phyloP scores from a whole-genome alignment of 495 filamentous ascomycete species.

The Chaetomium fimeti region DNA sequence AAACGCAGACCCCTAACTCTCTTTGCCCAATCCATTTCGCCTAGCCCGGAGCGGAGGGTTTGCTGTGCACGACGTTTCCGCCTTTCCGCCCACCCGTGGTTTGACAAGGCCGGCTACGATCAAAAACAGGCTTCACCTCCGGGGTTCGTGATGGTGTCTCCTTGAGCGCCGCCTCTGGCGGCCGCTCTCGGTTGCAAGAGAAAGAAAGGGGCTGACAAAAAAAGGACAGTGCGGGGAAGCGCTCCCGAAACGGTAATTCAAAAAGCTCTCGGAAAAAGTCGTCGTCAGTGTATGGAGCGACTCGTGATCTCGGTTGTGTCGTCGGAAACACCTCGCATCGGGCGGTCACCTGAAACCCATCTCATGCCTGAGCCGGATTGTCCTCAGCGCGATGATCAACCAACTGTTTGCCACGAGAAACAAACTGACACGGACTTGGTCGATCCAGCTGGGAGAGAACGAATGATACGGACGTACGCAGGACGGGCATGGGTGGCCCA shows the following conservation, averaged over 20 bases:
- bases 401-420: no score
- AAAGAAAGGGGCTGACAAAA: neutral
- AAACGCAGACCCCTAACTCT: slow-evolving; percentile 4
- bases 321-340: neutral
- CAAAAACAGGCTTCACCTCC: slow-evolving; percentile 4
- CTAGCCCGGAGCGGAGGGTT: neutral
- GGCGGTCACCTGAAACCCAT: slow-evolving; percentile 11
- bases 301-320: neutral
- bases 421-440: slow-evolving; percentile 2
- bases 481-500: neutral
- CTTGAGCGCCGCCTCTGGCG: neutral
- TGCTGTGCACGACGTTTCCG: neutral
- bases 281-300: neutral
- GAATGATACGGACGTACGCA: neutral
- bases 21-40: neutral
- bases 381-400: neutral
- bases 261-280: neutral
- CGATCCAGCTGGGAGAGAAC: neutral
- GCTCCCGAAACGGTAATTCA: neutral
- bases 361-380: neutral
- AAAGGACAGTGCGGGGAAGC: slow-evolving; percentile 1
- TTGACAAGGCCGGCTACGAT: neutral
- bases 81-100: neutral
- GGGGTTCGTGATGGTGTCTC: no score
- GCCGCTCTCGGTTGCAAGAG: neutral